Percentiles rank a stretch among this genome's conserved stretches.
Conservation (phyloP, 2,329 filamentous ascomycete species). For the Neofusicoccum sp. region DNA sequence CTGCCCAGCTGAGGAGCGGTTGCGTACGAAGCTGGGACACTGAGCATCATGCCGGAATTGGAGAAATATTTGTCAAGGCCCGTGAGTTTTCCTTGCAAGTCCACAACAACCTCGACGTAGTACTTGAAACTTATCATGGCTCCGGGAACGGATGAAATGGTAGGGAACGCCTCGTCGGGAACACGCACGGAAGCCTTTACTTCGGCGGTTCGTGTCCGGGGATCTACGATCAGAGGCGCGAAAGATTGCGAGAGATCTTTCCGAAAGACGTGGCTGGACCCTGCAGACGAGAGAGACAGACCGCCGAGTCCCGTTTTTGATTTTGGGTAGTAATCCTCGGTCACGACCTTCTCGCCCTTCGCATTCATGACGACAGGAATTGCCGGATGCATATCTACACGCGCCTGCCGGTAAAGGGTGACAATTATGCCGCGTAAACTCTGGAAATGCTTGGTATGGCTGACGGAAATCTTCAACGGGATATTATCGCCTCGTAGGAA, state of each 20-base stretch:
- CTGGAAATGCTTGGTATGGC: conserved; percentile 86
- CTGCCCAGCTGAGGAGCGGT: conserved; percentile 39
- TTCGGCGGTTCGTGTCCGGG: conserved; percentile 72
- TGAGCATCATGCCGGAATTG: conserved; percentile 54
- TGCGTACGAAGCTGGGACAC: conserved; percentile 43
- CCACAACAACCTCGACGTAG: conserved; percentile 88
- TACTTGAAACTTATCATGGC: conserved; percentile 96
- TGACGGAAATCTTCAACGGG: conserved; percentile 76
- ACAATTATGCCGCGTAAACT: conserved; percentile 92
- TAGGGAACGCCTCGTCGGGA: conserved; percentile 89
- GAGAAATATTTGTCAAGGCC: conserved; percentile 70
- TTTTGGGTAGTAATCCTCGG: conserved; percentile 83
- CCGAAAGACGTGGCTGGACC: conserved; percentile 88
- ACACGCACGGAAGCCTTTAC: conserved; percentile 83
- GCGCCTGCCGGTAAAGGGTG: conserved; percentile 86
- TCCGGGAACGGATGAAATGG: conserved; percentile 85
- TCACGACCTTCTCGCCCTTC: conserved; percentile 69
- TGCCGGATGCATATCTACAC: conserved; percentile 78
- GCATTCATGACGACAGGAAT: conserved; percentile 64
- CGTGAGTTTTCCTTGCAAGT: conserved; percentile 83
- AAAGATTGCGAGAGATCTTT: conserved; percentile 92
- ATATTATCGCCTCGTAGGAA: conserved; percentile 84
- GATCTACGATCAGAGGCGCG: conserved; percentile 85
- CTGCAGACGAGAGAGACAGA: conserved; percentile 80
- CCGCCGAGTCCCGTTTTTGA: conserved; percentile 86